A percentile compares a stretch with the other conserved stretches of the same genome.
phyloP scores from a whole-genome alignment of 78 protist genomes.

The Dictyostelium discoideum region dicty_2.7 NC_007090.3:3029501-3030000 shows the following conservation, averaged over 20 bases:
- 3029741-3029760: conserved; percentile 55
- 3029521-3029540: too few species aligned
- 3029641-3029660: conserved; percentile 20
- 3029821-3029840: conserved; percentile 88
- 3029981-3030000: conserved; percentile 2
- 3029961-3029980: conserved; percentile 39
- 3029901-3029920: conserved; percentile 61
- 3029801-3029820: conserved; percentile 41
- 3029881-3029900: conserved; percentile 81
- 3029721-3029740: conserved; percentile 16
- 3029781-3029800: conserved; percentile 71
- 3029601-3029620: conserved; percentile 18
- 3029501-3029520: too few species aligned
- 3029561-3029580: neutral
- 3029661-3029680: neutral
- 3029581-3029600: conserved; percentile 36
- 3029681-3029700: conserved; percentile 40
- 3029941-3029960: conserved; percentile 36
- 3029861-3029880: conserved; percentile 87
- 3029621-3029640: conserved; percentile 31
- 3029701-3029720: conserved; percentile 83
- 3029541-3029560: too few species aligned
- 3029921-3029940: conserved; percentile 37
- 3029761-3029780: conserved; percentile 71
- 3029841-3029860: conserved; percentile 82